Evolutionary conservation across 805 yeast species (phyloP), one percentile per base, ranked within the genome.

Genomic region (Millerago galiae): DNA sequence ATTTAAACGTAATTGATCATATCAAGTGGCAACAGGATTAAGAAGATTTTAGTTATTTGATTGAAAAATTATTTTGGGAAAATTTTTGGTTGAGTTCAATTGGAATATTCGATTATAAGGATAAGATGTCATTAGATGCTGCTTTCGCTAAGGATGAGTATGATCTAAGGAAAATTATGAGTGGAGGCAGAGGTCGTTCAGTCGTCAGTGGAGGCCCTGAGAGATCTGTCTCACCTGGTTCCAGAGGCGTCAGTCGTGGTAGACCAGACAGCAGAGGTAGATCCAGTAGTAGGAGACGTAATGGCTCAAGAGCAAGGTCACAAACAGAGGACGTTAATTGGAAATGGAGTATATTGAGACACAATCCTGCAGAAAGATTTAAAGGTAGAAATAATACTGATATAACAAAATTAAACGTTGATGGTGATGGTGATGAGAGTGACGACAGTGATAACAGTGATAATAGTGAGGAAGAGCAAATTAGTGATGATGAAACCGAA

Each of bases 291-390:
- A 49, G 56, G 27, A 50, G 60, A 38, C 43, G 50, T 27, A 45
- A 37, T 31, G 38, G 35, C 3, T 51, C 52, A 4, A 46, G 56
- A 30, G 56, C 62, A 0, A 52, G 65, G 21, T 55, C 65, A 7
- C 54, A 56, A 33, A 58, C 56, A 12, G 58, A 69, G 28, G 58
- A 58, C 16, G 34, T 26, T 13, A 55, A 54, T 29, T 56, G 44
- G 43, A 74, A 74, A 51, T 82, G 83, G 79, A 74, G 85, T 0
- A 79, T 84, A 34, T 70, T 85, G 37, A 74, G 75, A 42, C 84
- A 79, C 51, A 90, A 84, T 52, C 95, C 95, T 0, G 79, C 81
- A 48, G 83, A 81, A 52, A 64, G 93, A 45, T 58, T 82, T 29
- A 55, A 27, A 24, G 57, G 49, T n/a, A 32, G 51, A 26, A 53